These are phyloP conservation scores for Lichtheimia ornata DNA, from an alignment of 371 early-diverging fungal genomes.

Conservation along the genomic window DNA sequence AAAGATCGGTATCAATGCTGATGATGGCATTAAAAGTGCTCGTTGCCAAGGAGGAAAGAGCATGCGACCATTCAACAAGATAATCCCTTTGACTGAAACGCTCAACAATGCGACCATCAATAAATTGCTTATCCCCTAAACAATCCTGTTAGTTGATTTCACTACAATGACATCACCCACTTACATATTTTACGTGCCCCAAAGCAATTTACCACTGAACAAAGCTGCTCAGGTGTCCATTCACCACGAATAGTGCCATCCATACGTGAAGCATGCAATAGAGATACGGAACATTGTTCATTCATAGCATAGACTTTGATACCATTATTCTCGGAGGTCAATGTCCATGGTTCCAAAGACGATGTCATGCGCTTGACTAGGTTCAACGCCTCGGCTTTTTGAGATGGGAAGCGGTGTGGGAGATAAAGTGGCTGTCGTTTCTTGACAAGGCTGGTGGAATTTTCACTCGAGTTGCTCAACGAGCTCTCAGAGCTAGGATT, in stretches of 20 bases:
- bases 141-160: conserved; percentile 7
- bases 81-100: conserved; percentile 59
- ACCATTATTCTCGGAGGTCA: conserved; percentile 6
- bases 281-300: background rate
- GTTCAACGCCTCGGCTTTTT: conserved; percentile 15
- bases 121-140: conserved; percentile 55
- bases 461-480: background rate
- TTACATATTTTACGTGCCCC: conserved; percentile 48
- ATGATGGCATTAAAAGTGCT: conserved; percentile 31
- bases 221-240: conserved; percentile 57
- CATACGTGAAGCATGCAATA: conserved; percentile 27
- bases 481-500: conserved; percentile 4
- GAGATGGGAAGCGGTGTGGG: conserved; percentile 13
- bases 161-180: background rate
- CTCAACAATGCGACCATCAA: conserved; percentile 48
- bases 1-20: conserved; percentile 57
- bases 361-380: conserved; percentile 10
- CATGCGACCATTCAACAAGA: conserved; percentile 40
- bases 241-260: conserved; percentile 51
- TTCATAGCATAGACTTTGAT: conserved; percentile 4
- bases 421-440: conserved; percentile 19
- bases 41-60: conserved; percentile 1
- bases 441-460: background rate
- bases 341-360: conserved; percentile 14
- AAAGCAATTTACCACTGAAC: conserved; percentile 39